Base-by-base conservation (phyloP, 129 eudicot genomes). In the Helichrysum umbraculigerum region DNA sequence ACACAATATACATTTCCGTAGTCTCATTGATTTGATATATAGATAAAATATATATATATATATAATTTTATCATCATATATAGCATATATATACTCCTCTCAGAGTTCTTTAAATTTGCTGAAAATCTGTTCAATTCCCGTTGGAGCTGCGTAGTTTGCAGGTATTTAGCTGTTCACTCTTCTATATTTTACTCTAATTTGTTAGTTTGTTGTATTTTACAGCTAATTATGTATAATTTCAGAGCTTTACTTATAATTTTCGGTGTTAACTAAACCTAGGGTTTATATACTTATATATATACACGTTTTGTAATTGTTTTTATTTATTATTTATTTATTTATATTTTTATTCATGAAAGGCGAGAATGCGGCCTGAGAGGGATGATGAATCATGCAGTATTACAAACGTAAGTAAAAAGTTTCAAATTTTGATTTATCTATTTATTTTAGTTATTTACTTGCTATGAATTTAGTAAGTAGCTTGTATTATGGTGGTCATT, bases 341-440 rank as follows among this genome's bases (percentile, higher is more conserved):
- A 25, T 25, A 25, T 17, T n/a, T 28, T 70, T 5, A 33, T 71
- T 78, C 57, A 71, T 32, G 72, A 60, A 62, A 34, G 50, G 66
- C 6, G 2, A 71, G 39, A 61, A 70, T 76, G 81, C 65, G 72
- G 85, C 2, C 81, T 34, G 77, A 22, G 50, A 76, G 9, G 68
- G 81, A 81, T 72, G 85, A 81, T 4, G 64, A 35, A 22, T 39
- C 68, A 33, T 34, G 72, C 61, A 70, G 77, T 51, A 7, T 14
- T 57, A 37, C 41, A 65, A 28, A 81, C n/a, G 85, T 81, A 59
- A 76, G 85, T 81, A 35, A 25, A 22, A 80, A 67, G 69, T 74
- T 74, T 75, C 7, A 21, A 21, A 58, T 65, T 41, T 41, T 44
- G 69, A 25, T 25, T 25, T 25, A 25, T 25, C 28, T 25, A 25